A percentile compares a stretch with the other conserved stretches of the same genome.
These are phyloP conservation scores for Cucurbitaria berberidis DNA, from an alignment of 2,329 filamentous ascomycete species.

Conservation along the genomic window DNA sequence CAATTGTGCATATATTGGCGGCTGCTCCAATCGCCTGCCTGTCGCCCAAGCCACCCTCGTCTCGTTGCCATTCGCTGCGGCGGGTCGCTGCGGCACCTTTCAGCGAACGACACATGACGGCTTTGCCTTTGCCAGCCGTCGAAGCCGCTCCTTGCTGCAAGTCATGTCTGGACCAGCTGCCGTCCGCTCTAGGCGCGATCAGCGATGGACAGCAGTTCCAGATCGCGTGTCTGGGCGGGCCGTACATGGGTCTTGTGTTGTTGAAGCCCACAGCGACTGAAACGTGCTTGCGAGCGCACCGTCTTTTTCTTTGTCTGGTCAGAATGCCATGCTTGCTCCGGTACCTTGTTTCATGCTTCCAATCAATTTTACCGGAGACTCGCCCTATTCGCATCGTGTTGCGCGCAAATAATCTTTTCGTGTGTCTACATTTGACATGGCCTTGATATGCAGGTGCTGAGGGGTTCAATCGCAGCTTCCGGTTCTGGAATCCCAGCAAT, in stretches of 20 bases:
- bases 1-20: conserved; percentile 32
- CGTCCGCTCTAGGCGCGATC: conserved; percentile 13
- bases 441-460: conserved; percentile 20
- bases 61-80: conserved; percentile 23
- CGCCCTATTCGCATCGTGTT: conserved; percentile 11
- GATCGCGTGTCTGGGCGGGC: conserved; percentile 17
- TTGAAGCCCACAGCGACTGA: conserved; percentile 3
- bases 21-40: conserved; percentile 18
- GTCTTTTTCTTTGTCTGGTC: background rate
- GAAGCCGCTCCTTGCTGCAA: conserved; percentile 33
- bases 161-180: conserved; percentile 29
- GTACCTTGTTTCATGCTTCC: conserved; percentile 1
- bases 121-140: conserved; percentile 18
- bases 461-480: conserved; percentile 25
- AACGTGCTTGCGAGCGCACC: background rate
- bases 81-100: conserved; percentile 22
- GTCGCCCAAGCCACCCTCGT: conserved; percentile 28
- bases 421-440: conserved; percentile 3
- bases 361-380: conserved; percentile 11
- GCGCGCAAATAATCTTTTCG: conserved; percentile 6
- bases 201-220: conserved; percentile 23
- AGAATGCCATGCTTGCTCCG: background rate
- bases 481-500: conserved; percentile 16
- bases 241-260: background rate
- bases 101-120: conserved; percentile 25